Percentiles rank a stretch among this genome's conserved stretches.
Conservation (phyloP, 768 basidiomycete genomes). For the Tephrocybe rancida region DNA sequence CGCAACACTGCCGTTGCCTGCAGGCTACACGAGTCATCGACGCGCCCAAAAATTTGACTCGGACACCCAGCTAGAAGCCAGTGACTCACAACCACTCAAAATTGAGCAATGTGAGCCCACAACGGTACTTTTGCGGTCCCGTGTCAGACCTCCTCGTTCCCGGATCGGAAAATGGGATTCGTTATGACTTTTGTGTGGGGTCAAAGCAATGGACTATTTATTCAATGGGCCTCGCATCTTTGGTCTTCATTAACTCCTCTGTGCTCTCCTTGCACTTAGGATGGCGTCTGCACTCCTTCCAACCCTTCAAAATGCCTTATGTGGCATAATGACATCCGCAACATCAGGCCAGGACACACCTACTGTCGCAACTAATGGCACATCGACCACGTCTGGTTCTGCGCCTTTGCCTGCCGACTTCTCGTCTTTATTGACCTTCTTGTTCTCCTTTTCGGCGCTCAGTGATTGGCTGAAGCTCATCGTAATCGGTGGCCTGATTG, state of each 20-base stretch:
- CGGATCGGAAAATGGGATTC: background rate
- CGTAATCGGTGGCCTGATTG: slow-evolving; percentile 53
- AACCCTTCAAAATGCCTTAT: slow-evolving; percentile 44
- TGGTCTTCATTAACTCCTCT: background rate
- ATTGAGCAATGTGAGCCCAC: too few species aligned
- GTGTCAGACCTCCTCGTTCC: too few species aligned
- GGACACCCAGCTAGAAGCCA: background rate
- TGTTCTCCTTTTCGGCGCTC: slow-evolving; percentile 44
- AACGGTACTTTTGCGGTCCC: background rate
- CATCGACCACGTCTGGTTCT: background rate
- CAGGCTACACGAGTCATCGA: too few species aligned
- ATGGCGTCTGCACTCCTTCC: slow-evolving; percentile 15
- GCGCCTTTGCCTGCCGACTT: slow-evolving; percentile 14
- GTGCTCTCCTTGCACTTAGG: background rate
- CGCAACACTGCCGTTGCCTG: background rate
- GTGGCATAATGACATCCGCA: background rate
- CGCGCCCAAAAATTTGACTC: background rate
- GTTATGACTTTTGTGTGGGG: background rate
- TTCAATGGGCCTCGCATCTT: too few species aligned
- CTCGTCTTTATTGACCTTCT: slow-evolving; percentile 16
- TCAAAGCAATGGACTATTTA: too few species aligned
- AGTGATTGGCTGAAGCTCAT: slow-evolving; percentile 56
- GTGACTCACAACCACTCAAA: background rate
- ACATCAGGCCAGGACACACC: slow-evolving; percentile 48
- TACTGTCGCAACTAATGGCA: background rate